Evolutionary conservation across 1,284 basidiomycete genomes (phyloP), one percentile per base, ranked within the genome.

Genomic region (Ceratobasidium sp.): DNA sequence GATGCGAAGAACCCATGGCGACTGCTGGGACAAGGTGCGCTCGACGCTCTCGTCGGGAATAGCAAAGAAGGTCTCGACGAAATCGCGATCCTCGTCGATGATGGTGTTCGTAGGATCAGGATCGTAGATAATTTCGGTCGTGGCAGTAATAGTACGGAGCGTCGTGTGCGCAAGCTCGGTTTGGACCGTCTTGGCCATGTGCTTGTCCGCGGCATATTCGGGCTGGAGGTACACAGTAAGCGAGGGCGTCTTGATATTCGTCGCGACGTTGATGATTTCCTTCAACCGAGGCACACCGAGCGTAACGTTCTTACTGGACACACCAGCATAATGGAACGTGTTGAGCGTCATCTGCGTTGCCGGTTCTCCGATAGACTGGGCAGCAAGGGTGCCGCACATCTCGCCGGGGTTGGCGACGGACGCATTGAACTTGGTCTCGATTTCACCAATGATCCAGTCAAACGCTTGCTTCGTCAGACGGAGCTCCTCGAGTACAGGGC

Each of bases 321-420:
- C 95, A 90, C 95, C 95, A 73, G 95, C 95, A 77, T 97, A 98
- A 80, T 98, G 95, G 90, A 98, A 98, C 0, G 95, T 98, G 78
- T 98, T 92, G 69, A 98, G 79, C 11, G 95, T 98, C 95, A 98
- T 98, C 80, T 98, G 95, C 1, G 97, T 99, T 1, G 97, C 97
- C 0, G 97, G 97, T 82, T 99, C 97, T 79, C 97, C 97, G 73
- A 99, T 99, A 3, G 95, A 98, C 80, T 99, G 97, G 0, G 97
- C 97, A 41, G 97, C 91, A 14, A 99, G 85, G 0, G 95, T 98
- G 54, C 97, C 97, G 74, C 97, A 99, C 97, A 99, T 99, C 80
- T 99, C 97, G 58, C 96, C 95, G 0, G 97, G 93, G 75, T 96
- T 91, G 25, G 86, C 94, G 1, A 98, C 76, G 1, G 95, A 92